Percentiles rank a stretch among this genome's conserved stretches.
These are phyloP conservation scores for Venturia nashicola DNA, from an alignment of 2,329 filamentous ascomycete species.

Conservation along the genomic window DNA sequence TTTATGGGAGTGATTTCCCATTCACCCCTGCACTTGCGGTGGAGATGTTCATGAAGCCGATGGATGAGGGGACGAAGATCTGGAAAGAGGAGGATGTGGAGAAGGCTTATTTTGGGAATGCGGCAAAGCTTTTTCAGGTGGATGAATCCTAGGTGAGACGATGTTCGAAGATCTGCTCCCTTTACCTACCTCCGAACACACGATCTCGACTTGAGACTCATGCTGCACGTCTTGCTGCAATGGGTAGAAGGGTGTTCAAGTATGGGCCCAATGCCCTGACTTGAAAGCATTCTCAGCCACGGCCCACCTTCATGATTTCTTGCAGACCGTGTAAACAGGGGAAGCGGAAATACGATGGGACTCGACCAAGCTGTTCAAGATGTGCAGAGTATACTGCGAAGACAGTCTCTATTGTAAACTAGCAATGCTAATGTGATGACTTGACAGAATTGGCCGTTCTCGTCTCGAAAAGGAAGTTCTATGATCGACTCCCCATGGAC, in stretches of 20 bases:
- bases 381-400: not conserved
- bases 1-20: slow-evolving; percentile 44
- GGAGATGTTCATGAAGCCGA: slow-evolving; percentile 23
- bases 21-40: slow-evolving; percentile 32
- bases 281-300: not conserved
- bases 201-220: no score
- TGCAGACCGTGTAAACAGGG: slow-evolving; percentile 2
- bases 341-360: slow-evolving; percentile 3
- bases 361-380: not conserved
- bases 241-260: not conserved
- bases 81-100: slow-evolving; percentile 7
- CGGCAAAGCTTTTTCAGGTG: slow-evolving; percentile 5
- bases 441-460: not conserved
- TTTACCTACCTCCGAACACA: not conserved
- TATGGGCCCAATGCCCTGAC: not conserved
- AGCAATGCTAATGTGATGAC: not conserved
- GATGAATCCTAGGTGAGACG: not conserved
- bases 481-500: not conserved
- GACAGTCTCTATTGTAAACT: no score
- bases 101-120: slow-evolving; percentile 3
- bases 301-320: not conserved
- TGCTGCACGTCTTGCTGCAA: no score
- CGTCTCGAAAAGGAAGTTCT: slow-evolving; percentile 2
- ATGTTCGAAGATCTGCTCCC: not conserved
- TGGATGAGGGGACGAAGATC: slow-evolving; percentile 25